phyloP scores from a whole-genome alignment of 2,329 filamentous ascomycete genomes.

The Sordariomycetes sp. region DNA sequence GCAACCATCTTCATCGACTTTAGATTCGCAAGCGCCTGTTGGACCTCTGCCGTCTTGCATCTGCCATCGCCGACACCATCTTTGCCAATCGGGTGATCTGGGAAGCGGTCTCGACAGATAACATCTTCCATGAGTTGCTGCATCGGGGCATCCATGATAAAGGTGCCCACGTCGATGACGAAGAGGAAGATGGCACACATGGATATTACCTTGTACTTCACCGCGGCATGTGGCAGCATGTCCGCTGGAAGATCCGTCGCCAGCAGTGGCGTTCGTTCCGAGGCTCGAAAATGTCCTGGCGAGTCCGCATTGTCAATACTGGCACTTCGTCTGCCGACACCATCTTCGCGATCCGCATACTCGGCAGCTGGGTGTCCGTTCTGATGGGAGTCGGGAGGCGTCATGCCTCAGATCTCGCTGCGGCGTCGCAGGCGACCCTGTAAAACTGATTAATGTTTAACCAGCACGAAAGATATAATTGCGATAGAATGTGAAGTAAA shows the following conservation, averaged over 20 bases:
- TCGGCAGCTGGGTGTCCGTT: no score
- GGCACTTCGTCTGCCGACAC: no score
- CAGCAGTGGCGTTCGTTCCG: not conserved
- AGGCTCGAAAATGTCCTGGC: no score
- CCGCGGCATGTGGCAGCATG: not conserved
- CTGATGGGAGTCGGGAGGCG: no score
- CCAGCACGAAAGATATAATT: no score
- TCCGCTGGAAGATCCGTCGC: not conserved
- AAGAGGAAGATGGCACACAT: conserved; percentile 29
- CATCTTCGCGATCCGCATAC: no score
- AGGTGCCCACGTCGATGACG: conserved; percentile 30
- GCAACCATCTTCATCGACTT: conserved; percentile 35
- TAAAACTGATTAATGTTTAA: no score
- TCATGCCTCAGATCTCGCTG: no score
- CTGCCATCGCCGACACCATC: conserved; percentile 23
- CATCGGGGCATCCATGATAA: conserved; percentile 27
- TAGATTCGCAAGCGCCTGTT: conserved; percentile 41
- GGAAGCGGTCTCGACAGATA: conserved; percentile 39
- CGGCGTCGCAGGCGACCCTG: no score
- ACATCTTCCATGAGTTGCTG: conserved; percentile 44
- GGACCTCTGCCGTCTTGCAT: conserved; percentile 41
- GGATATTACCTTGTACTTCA: conserved; percentile 15
- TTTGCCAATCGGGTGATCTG: conserved; percentile 22
- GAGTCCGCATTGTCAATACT: no score
- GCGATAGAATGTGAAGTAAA: no score